Evolutionary conservation across 768 basidiomycete species (phyloP), one percentile per base, ranked within the genome.

Genomic region (Rhodotorula paludigena): DNA sequence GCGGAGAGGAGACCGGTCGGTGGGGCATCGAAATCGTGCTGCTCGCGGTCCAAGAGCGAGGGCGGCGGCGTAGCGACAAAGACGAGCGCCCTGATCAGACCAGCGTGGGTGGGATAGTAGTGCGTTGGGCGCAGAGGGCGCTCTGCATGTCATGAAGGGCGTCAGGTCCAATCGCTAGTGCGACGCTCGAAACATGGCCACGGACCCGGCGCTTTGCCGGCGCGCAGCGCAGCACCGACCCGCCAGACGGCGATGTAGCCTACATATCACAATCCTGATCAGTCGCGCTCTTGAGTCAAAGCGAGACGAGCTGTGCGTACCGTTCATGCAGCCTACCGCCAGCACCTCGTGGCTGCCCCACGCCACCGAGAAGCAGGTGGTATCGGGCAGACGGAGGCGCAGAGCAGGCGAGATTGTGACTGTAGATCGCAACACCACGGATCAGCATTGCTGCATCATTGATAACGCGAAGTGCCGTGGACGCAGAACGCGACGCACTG

Each of bases 331-430:
- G 1, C 92, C 93, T 20, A 88, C 84, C 0, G 90, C 91, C 12
- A 99, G 77, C 18, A 86, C 74, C 64, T 88, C 86, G 69, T 90
- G 89, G 69, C 90, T 91, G 0, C 86, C 89, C 92, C 92, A 97
- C 72, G 96, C 92, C 60, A 96, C 81, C 23, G 85, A 83, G 83
- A 85, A 88, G 75, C 87, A 88, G n/a, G 82, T 80, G 0, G 89
- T 83, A 49, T 90, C 89, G 60, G 87, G 86, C 4, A 90, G 78
- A 72, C 89, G 85, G 3, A 97, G 84, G 16, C 85, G 83, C 11
- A 93, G 57, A 5, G 88, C 75, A 0, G 92, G 90, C 54, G 86
- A 80, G 0, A 84, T 60, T 21, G 67, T 57, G 21, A 79, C 79
- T 79, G 60, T 78, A 7, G 38, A 42, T 47, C 30, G 5, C 23